Evolutionary conservation across 2,329 filamentous ascomycete species (phyloP).

Genomic region (Colletotrichum sidae): DNA sequence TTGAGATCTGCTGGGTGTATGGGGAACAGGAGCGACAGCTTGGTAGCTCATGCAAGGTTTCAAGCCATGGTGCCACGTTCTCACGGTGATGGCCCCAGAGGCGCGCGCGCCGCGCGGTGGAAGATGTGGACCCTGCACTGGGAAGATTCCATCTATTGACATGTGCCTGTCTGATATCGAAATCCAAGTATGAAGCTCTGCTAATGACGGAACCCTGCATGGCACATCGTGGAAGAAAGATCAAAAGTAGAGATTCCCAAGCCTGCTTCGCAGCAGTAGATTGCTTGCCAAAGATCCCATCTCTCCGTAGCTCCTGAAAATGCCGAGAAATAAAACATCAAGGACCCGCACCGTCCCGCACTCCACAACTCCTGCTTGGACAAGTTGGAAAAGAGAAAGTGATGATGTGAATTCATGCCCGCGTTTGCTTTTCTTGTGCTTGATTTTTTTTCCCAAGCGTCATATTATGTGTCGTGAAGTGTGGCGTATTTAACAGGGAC

Average conservation of each 20-base stretch:
- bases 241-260: conserved; percentile 18
- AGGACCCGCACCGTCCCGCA: conserved; percentile 27
- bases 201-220: neutral
- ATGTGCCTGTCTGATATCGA: conserved; percentile 24
- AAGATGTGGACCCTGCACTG: conserved; percentile 1
- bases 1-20: neutral
- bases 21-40: neutral
- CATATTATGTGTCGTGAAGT: conserved; percentile 24
- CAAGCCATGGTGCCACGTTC: conserved; percentile 26
- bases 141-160: conserved; percentile 30
- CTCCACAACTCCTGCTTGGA: conserved; percentile 36
- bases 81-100: conserved; percentile 24
- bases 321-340: conserved; percentile 28
- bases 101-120: neutral
- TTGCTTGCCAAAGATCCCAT: conserved; percentile 11
- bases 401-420: conserved; percentile 23
- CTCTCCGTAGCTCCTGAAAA: conserved; percentile 37
- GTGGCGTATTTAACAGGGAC: conserved; percentile 28
- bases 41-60: conserved; percentile 13
- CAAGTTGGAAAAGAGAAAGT: conserved; percentile 34
- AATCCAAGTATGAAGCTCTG: conserved; percentile 11
- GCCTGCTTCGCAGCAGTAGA: conserved; percentile 27
- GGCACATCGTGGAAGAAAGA: conserved; percentile 10
- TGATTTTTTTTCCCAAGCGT: conserved; percentile 22
- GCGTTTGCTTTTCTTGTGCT: conserved; percentile 26